Evolutionary conservation across 2,329 filamentous ascomycete species (phyloP).

Genomic region (Ceratocystis huliohia): DNA sequence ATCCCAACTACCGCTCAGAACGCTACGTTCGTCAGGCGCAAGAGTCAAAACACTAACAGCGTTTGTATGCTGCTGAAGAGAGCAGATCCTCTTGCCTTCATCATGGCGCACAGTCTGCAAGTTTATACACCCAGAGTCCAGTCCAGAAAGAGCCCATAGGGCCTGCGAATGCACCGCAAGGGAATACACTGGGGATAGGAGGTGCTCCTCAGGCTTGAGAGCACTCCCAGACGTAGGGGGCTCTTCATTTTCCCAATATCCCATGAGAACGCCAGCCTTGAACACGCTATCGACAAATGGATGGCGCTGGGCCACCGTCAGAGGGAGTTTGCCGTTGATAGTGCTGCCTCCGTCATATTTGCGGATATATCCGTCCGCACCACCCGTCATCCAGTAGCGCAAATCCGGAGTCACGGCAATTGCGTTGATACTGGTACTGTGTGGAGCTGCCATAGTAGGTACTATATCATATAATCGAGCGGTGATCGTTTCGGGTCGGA

Average conservation of each 20-base stretch:
- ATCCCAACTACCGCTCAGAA: slow-evolving; percentile 93
- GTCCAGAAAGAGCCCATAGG: slow-evolving; percentile 79
- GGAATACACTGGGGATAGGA: slow-evolving; percentile 85
- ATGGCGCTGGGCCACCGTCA: slow-evolving; percentile 91
- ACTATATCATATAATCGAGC: slow-evolving; percentile 86
- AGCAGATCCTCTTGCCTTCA: slow-evolving; percentile 78
- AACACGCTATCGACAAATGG: slow-evolving; percentile 96
- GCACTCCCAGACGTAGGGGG: slow-evolving; percentile 32
- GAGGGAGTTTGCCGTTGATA: slow-evolving; percentile 81
- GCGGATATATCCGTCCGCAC: slow-evolving; percentile 86
- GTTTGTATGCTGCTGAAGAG: slow-evolving; percentile 71
- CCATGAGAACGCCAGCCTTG: slow-evolving; percentile 86
- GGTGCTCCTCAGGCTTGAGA: slow-evolving; percentile 43
- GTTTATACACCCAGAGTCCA: slow-evolving; percentile 86
- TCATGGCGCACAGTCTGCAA: slow-evolving; percentile 87
- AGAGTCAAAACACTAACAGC: slow-evolving; percentile 81
- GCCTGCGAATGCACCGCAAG: slow-evolving; percentile 81
- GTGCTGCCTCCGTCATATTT: slow-evolving; percentile 95
- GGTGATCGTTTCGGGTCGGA: slow-evolving; percentile 66
- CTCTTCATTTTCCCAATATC: slow-evolving; percentile 98
- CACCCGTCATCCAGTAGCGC: slow-evolving; percentile 88
- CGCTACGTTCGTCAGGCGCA: slow-evolving; percentile 69
- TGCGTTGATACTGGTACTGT: slow-evolving; percentile 89
- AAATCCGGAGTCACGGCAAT: slow-evolving; percentile 86
- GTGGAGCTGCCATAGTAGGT: slow-evolving; percentile 90